Conservation (phyloP, 345 rosid species). For the Linum tenue region DNA sequence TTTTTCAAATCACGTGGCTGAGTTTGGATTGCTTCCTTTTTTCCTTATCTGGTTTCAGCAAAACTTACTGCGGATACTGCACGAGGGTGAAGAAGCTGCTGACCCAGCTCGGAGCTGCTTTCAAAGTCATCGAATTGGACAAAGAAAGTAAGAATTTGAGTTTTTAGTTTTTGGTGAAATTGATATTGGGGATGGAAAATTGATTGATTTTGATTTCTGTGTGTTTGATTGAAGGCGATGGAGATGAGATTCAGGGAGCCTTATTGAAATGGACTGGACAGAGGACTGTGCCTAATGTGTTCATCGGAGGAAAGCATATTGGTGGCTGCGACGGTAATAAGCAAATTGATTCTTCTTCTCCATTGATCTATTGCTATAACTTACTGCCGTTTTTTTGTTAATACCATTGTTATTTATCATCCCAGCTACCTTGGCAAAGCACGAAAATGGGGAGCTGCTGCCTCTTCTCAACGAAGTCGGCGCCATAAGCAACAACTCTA, state of each 20-base stretch:
- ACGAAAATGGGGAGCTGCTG: slow-evolving; percentile 45
- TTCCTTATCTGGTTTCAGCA: slow-evolving; percentile 25
- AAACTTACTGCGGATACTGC: slow-evolving; percentile 59
- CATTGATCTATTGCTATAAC: not conserved
- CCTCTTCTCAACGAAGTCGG: slow-evolving; percentile 52
- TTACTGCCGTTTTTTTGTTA: not conserved
- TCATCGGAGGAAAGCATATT: slow-evolving; percentile 56
- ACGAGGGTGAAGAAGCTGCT: slow-evolving; percentile 48
- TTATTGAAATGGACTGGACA: slow-evolving; percentile 52
- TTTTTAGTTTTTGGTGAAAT: not conserved
- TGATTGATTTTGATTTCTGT: not conserved
- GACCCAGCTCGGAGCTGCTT: slow-evolving; percentile 40
- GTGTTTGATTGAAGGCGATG: slow-evolving; percentile 31
- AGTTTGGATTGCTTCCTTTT: not conserved
- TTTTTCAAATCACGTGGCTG: not conserved
- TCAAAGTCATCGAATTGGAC: slow-evolving; percentile 41
- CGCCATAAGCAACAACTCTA: slow-evolving; percentile 35
- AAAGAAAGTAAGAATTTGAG: slow-evolving; percentile 24
- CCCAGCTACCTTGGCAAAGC: slow-evolving; percentile 44
- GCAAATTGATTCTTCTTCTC: not conserved
- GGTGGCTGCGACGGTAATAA: slow-evolving; percentile 61
- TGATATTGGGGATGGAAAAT: not conserved
- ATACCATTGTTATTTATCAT: not conserved
- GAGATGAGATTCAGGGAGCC: slow-evolving; percentile 40
- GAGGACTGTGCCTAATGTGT: slow-evolving; percentile 55